A percentile compares a stretch with the other conserved stretches of the same genome.
Conservation (phyloP, 1,139 yeast genomes). For the Yamadazyma spencermartinsiae region DNA sequence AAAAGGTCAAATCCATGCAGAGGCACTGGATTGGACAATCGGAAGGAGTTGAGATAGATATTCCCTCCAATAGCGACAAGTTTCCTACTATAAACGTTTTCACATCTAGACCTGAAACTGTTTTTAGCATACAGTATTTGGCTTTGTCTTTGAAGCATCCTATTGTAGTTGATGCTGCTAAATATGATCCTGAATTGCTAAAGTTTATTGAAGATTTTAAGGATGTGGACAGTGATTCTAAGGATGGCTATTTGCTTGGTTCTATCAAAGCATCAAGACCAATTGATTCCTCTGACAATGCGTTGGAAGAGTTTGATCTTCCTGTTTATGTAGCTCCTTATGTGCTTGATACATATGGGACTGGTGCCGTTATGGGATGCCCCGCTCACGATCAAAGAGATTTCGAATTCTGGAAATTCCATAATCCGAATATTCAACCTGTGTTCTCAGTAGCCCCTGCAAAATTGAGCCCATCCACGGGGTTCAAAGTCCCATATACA, state of each 20-base stretch:
- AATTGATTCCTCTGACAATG: constrained; percentile 34
- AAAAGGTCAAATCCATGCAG: constrained; percentile 87
- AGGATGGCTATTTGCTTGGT: constrained; percentile 56
- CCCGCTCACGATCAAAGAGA: constrained; percentile 93
- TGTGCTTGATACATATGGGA: constrained; percentile 79
- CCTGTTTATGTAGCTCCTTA: constrained; percentile 92
- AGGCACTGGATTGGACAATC: constrained; percentile 92
- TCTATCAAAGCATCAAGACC: constrained; percentile 60
- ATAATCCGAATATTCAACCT: constrained; percentile 48
- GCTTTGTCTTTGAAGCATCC: constrained; percentile 79
- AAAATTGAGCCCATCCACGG: constrained; percentile 8
- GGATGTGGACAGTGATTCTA: constrained; percentile 49
- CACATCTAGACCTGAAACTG: constrained; percentile 89
- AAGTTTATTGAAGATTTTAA: constrained; percentile 42
- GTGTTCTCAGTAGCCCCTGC: constrained; percentile 47
- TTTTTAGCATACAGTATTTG: constrained; percentile 77
- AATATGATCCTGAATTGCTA: constrained; percentile 38
- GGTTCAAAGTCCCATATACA: constrained; percentile 43
- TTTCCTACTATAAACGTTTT: constrained; percentile 49
- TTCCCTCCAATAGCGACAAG: constrained; percentile 27
- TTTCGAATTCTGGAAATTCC: constrained; percentile 70
- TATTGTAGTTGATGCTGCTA: constrained; percentile 40
- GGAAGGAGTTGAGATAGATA: constrained; percentile 69
- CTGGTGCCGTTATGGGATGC: constrained; percentile 97
- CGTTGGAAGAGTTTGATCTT: constrained; percentile 26